A percentile compares a stretch with the other conserved stretches of the same genome.
Evolutionary conservation across 352 stramenopile species (phyloP).

Genomic region (Pythium aristosporum): DNA sequence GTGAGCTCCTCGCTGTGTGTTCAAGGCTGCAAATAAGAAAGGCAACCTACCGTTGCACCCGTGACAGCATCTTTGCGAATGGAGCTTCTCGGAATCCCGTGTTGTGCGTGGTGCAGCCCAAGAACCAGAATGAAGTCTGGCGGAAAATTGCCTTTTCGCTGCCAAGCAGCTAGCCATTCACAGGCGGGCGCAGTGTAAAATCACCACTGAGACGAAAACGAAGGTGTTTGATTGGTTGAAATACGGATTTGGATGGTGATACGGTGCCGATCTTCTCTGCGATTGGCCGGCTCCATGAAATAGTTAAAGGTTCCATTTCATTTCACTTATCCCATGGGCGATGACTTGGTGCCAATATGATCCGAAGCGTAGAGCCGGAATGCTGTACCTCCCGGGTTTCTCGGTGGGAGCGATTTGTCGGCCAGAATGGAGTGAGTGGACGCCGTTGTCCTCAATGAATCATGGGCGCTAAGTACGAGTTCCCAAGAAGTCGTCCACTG

Average conservation of each 20-base stretch:
- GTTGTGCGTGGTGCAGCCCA: not conserved
- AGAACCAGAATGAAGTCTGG: constrained; percentile 32
- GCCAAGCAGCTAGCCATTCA: constrained; percentile 23
- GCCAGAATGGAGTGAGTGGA: too few relatives aligned
- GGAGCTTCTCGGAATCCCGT: not conserved
- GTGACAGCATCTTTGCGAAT: constrained; percentile 12
- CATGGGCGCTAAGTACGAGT: too few relatives aligned
- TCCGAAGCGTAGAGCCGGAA: too few relatives aligned
- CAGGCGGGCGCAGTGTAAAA: constrained; percentile 14
- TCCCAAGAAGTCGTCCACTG: too few relatives aligned
- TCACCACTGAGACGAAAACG: constrained; percentile 1
- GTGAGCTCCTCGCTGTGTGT: constrained; percentile 2
- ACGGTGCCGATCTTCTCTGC: constrained; percentile 20
- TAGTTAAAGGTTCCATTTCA: too few relatives aligned
- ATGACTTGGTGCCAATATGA: too few relatives aligned
- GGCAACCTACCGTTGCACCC: constrained; percentile 18
- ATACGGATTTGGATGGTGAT: constrained; percentile 16
- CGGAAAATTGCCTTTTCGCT: too few relatives aligned
- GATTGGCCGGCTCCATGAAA: constrained; percentile 18
- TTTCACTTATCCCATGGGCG: too few relatives aligned
- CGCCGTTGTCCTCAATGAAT: too few relatives aligned
- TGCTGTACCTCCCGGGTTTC: too few relatives aligned
- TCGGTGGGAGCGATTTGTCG: too few relatives aligned
- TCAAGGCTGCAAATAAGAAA: not conserved
- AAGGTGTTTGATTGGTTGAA: constrained; percentile 11